Conservation (phyloP, 768 basidiomycete genomes). For the Hericium rajendrae region DNA sequence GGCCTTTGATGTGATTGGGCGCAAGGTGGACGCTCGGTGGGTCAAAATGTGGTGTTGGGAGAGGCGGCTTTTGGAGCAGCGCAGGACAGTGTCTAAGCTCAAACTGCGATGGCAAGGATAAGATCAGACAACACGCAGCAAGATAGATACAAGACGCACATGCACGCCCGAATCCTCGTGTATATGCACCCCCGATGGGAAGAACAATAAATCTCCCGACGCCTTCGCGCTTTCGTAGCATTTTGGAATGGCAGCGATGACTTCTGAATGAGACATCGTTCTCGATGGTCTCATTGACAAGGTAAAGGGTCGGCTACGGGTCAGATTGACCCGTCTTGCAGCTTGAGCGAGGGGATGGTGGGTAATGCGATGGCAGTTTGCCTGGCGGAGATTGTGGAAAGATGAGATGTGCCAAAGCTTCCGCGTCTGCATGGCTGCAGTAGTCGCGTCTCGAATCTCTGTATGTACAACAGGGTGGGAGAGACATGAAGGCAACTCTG, state of each 20-base stretch:
- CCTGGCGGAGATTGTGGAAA: constrained; percentile 1
- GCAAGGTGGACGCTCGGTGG: constrained; percentile 18
- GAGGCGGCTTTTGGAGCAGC: constrained; percentile 63
- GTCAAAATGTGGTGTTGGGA: constrained; percentile 35
- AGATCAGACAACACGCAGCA: background rate
- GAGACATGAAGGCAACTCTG: too few relatives aligned
- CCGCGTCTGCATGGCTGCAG: background rate
- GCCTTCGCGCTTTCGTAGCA: constrained; percentile 48
- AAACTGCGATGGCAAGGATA: constrained; percentile 41
- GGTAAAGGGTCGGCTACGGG: too few relatives aligned
- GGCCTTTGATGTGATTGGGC: constrained; percentile 23
- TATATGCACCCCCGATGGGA: constrained; percentile 58
- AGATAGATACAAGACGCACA: constrained; percentile 32
- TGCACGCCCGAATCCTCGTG: constrained; percentile 55
- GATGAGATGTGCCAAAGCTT: background rate
- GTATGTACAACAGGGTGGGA: background rate
- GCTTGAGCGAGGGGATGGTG: too few relatives aligned
- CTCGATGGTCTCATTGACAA: too few relatives aligned
- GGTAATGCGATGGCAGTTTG: background rate
- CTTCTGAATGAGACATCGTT: constrained; percentile 25
- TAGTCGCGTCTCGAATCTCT: background rate
- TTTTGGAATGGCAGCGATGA: constrained; percentile 45
- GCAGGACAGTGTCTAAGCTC: constrained; percentile 82
- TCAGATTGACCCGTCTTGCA: too few relatives aligned
- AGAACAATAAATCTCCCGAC: constrained; percentile 66